These are phyloP conservation scores for Leccinum fibrillosum DNA, from an alignment of 768 basidiomycete species.

Conservation along the genomic window DNA sequence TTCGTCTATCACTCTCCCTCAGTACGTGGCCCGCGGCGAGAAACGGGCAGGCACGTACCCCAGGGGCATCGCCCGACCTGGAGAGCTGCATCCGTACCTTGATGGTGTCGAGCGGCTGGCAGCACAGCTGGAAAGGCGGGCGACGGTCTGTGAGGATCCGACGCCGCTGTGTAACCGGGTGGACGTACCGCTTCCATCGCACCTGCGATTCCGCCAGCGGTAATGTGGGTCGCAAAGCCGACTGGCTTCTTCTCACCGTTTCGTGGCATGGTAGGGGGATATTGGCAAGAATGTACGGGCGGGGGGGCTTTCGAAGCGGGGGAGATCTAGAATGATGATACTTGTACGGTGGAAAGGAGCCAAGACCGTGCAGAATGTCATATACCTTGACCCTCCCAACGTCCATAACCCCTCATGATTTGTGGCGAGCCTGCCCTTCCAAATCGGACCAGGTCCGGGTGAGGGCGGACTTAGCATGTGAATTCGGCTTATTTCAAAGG, in stretches of 20 bases:
- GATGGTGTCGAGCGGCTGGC: slow-evolving; percentile 97
- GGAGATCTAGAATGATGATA: not conserved
- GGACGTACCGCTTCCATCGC: slow-evolving; percentile 82
- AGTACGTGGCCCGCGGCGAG: not conserved
- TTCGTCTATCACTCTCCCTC: slow-evolving; percentile 63
- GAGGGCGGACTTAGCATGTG: slow-evolving; percentile 29
- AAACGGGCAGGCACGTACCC: slow-evolving; percentile 54
- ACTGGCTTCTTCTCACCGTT: slow-evolving; percentile 69
- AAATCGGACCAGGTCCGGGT: not conserved
- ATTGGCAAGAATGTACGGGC: not conserved
- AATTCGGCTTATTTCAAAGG: slow-evolving; percentile 23
- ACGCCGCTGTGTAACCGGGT: not conserved
- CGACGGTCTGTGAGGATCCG: slow-evolving; percentile 1
- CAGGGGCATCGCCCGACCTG: slow-evolving; percentile 69
- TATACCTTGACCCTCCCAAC: not conserved
- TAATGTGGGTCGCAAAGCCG: slow-evolving; percentile 85
- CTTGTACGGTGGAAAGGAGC: slow-evolving; percentile 1
- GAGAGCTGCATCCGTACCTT: slow-evolving; percentile 99
- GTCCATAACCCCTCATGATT: slow-evolving; percentile 21
- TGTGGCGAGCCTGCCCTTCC: slow-evolving; percentile 3
- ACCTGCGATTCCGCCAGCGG: slow-evolving; percentile 92
- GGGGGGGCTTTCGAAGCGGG: not conserved
- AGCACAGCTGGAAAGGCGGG: slow-evolving; percentile 50
- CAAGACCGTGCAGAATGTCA: not conserved
- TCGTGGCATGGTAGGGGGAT: slow-evolving; percentile 44